A percentile compares a stretch with the other conserved stretches of the same genome.
phyloP scores from a whole-genome alignment of 257 asterid species.

The Salvia miltiorrhiza region DNA sequence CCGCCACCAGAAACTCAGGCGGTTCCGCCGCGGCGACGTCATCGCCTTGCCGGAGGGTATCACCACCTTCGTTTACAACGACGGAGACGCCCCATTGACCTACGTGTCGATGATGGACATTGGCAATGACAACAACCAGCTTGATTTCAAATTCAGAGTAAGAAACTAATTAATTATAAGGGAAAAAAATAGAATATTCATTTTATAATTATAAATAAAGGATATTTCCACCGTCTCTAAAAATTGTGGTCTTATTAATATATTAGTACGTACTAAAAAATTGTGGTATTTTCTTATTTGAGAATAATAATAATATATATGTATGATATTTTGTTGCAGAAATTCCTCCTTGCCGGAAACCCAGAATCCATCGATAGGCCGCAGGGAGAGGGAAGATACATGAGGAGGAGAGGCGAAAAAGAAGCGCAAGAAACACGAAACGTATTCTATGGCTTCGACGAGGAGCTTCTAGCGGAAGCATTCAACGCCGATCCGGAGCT shows the following conservation, averaged over 20 bases:
- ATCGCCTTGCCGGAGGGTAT: slow-evolving; percentile 47
- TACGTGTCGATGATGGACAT: slow-evolving; percentile 37
- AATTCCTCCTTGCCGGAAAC: slow-evolving; percentile 61
- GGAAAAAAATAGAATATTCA: no score
- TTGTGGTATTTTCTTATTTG: no score
- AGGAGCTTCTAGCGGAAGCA: slow-evolving; percentile 34
- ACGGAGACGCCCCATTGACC: slow-evolving; percentile 39
- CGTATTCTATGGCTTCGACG: slow-evolving; percentile 42
- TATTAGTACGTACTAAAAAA: no score
- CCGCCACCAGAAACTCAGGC: slow-evolving; percentile 53
- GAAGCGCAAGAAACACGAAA: slow-evolving; percentile 18
- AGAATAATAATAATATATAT: no score
- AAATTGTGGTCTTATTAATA: no score
- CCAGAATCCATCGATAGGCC: slow-evolving; percentile 22
- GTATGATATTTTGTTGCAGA: slow-evolving; percentile 37
- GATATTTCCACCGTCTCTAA: no score
- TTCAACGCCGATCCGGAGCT: slow-evolving; percentile 28
- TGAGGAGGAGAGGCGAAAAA: no score
- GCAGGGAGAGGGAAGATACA: no score
- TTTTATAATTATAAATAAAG: no score
- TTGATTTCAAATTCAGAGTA: slow-evolving; percentile 53
- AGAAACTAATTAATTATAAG: no score
- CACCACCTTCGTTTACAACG: slow-evolving; percentile 51
- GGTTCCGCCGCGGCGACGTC: slow-evolving; percentile 49
- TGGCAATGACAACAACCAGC: slow-evolving; percentile 47